These are phyloP conservation scores for Penicillium dipodomyicola DNA, from an alignment of 495 filamentous ascomycete species.

Conservation along the genomic window DNA sequence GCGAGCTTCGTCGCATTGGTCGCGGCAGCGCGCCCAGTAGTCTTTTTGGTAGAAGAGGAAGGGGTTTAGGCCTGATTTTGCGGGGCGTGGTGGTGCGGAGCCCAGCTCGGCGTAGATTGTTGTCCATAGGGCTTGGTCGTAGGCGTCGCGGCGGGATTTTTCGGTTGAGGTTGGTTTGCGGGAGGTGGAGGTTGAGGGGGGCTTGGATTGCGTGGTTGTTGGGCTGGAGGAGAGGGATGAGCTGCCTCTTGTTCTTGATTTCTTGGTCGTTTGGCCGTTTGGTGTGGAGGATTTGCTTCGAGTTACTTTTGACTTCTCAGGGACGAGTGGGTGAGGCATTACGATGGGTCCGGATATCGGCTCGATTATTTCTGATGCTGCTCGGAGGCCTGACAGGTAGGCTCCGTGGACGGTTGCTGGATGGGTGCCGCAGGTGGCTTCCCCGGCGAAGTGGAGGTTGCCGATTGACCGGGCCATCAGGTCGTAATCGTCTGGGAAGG, in stretches of 20 bases:
- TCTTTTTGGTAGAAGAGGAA: conserved; percentile 72
- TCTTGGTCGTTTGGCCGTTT: conserved; percentile 15
- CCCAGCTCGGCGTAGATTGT: conserved; percentile 69
- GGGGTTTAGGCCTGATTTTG: conserved; percentile 66
- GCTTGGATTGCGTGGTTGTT: conserved; percentile 6
- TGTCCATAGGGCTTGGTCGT: conserved; percentile 70
- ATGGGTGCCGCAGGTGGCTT: conserved; percentile 92
- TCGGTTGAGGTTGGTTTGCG: conserved; percentile 37
- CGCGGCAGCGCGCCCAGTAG: conserved; percentile 71
- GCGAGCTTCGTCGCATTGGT: conserved; percentile 65
- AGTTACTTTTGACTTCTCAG: conserved; percentile 49
- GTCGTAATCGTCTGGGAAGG: conserved; percentile 87
- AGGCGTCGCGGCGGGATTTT: conserved; percentile 58
- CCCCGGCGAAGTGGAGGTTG: conserved; percentile 93
- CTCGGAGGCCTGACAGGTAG: conserved; percentile 88
- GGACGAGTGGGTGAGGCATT: conserved; percentile 71
- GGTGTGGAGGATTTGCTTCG: conserved; percentile 30
- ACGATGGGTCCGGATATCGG: conserved; percentile 76
- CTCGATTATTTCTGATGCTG: conserved; percentile 79
- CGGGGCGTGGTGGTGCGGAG: conserved; percentile 65
- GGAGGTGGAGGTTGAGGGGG: conserved; percentile 15
- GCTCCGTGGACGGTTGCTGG: conserved; percentile 96
- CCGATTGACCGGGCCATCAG: conserved; percentile 81
- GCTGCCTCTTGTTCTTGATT: conserved; percentile 6
- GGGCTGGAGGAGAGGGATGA: conserved; percentile 11